Evolutionary conservation across 2,329 filamentous ascomycete species (phyloP).

Genomic region (Knufia fluminis): DNA sequence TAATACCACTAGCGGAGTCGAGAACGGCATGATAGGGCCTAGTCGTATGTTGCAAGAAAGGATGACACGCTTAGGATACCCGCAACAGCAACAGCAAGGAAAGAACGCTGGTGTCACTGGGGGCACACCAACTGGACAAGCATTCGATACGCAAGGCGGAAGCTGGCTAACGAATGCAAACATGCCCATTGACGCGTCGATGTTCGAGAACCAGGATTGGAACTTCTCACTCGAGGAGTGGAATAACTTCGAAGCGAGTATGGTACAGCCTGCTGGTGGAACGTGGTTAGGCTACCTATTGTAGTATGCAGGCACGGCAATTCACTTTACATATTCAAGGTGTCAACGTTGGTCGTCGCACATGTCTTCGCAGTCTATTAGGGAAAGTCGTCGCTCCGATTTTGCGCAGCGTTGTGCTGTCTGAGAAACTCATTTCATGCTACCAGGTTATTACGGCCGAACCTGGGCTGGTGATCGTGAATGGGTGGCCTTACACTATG

Average conservation of each 20-base stretch:
- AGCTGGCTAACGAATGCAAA: slow-evolving; percentile 5
- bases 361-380: no score
- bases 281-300: slow-evolving; percentile 7
- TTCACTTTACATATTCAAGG: no score
- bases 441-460: no score
- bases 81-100: slow-evolving; percentile 3
- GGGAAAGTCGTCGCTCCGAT: no score
- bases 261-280: slow-evolving; percentile 6
- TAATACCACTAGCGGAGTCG: not conserved
- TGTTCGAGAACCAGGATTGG: slow-evolving; percentile 34
- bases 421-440: no score
- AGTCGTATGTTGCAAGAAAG: not conserved
- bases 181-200: slow-evolving; percentile 31
- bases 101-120: not conserved
- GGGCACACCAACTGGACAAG: not conserved
- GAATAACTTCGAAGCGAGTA: slow-evolving; percentile 10
- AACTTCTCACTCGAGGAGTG: slow-evolving; percentile 7
- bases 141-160: slow-evolving; percentile 3
- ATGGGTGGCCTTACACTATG: no score
- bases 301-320: not conserved
- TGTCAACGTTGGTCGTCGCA: no score
- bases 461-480: no score
- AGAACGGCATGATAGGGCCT: not conserved
- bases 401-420: no score
- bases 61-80: not conserved